phyloP scores from a whole-genome alignment of 106 monocot species.

The Platanthera zijinensis region DNA sequence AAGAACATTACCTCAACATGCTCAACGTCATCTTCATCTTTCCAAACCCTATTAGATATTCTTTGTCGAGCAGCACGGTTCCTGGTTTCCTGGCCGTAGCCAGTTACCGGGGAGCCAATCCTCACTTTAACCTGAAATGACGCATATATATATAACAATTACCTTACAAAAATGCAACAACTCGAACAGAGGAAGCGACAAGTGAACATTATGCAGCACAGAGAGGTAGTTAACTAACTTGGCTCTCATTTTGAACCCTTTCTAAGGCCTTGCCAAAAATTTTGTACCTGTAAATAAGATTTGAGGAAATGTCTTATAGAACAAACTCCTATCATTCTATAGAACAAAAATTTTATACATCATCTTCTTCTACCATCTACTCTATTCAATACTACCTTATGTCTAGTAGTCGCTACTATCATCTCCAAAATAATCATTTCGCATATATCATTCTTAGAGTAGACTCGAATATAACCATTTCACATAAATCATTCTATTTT shows the following conservation, averaged over 20 bases:
- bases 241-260: slow-evolving; percentile 89
- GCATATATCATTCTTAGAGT: not conserved
- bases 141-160: not conserved
- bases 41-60: slow-evolving; percentile 75
- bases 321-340: no score
- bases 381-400: not conserved
- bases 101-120: slow-evolving; percentile 92
- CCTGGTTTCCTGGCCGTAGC: slow-evolving; percentile 93
- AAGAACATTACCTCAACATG: slow-evolving; percentile 71
- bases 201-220: not conserved
- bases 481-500: not conserved
- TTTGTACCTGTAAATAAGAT: slow-evolving; percentile 60
- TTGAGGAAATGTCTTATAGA: not conserved
- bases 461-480: not conserved
- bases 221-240: slow-evolving; percentile 35
- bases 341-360: no score
- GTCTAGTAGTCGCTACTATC: not conserved
- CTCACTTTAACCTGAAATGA: slow-evolving; percentile 69
- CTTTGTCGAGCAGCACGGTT: slow-evolving; percentile 94
- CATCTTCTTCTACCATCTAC: no score
- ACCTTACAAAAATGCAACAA: not conserved
- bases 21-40: slow-evolving; percentile 91
- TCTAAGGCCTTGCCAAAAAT: slow-evolving; percentile 90
- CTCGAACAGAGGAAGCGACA: not conserved
- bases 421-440: not conserved